Percentiles rank a stretch among this genome's conserved stretches.
Conservation (phyloP, 768 basidiomycete genomes). For the Chiua virens region DNA sequence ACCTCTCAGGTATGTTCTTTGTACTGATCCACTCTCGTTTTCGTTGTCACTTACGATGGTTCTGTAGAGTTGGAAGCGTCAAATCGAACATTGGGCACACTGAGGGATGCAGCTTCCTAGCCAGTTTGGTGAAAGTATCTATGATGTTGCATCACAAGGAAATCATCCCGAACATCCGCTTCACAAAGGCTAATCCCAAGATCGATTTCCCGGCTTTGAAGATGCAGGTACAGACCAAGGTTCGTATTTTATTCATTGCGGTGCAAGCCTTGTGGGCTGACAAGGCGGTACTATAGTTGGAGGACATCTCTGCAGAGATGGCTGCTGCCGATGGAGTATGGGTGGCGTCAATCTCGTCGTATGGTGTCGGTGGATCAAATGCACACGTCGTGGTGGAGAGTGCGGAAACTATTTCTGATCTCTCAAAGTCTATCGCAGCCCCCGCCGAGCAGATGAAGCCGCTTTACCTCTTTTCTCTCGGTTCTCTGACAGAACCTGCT, state of each 20-base stretch:
- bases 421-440: constrained; percentile 2
- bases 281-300: constrained; percentile 8
- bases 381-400: constrained; percentile 34
- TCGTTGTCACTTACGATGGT: background rate
- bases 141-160: constrained; percentile 33
- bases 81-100: constrained; percentile 28
- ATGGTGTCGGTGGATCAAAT: constrained; percentile 36
- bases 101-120: constrained; percentile 34
- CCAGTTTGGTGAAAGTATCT: constrained; percentile 34
- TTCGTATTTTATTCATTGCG: background rate
- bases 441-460: constrained; percentile 7
- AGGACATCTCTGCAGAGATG: constrained; percentile 27
- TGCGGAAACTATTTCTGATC: constrained; percentile 15
- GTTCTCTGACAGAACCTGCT: constrained; percentile 28
- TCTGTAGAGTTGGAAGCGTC: constrained; percentile 25
- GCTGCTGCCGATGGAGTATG: constrained; percentile 28
- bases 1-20: constrained; percentile 14
- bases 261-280: background rate
- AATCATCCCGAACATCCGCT: constrained; percentile 29
- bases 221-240: constrained; percentile 29
- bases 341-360: constrained; percentile 34
- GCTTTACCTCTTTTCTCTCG: constrained; percentile 27
- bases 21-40: background rate
- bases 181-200: constrained; percentile 27
- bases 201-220: constrained; percentile 24